Conservation (phyloP, 495 filamentous ascomycete species). For the Poronia punctata region DNA sequence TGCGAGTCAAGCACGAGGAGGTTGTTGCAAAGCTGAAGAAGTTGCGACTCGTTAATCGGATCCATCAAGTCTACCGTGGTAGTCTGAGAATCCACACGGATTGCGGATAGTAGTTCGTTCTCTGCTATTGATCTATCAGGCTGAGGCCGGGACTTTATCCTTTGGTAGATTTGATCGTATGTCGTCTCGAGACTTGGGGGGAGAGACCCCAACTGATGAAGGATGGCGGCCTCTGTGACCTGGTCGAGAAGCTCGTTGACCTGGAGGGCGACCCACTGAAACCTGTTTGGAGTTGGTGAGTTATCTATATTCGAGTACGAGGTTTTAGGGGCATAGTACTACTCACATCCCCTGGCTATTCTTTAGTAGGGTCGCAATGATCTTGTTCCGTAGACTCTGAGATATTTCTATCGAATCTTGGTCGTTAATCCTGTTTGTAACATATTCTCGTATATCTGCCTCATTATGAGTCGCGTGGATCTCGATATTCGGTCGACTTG, state of each 20-base stretch:
- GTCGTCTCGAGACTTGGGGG: not conserved
- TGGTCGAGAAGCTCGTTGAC: not conserved
- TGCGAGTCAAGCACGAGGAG: not conserved
- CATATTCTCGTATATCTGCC: conserved; percentile 23
- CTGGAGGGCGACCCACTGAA: conserved; percentile 1
- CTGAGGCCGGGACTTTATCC: not conserved
- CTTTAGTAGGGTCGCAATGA: not conserved
- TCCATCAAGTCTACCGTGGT: not conserved
- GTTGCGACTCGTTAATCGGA: not conserved
- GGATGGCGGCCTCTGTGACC: not conserved
- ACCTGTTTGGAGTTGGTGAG: conserved; percentile 2
- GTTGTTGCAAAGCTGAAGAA: not conserved
- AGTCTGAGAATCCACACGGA: not conserved
- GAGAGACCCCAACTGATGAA: not conserved
- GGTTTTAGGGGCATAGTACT: no score
- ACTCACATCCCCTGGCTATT: conserved; percentile 2
- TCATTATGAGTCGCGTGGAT: conserved; percentile 29
- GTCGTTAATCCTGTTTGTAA: conserved; percentile 9
- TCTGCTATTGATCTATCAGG: not conserved
- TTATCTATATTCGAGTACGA: no score
- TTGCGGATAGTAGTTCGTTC: not conserved
- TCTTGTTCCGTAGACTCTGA: not conserved
- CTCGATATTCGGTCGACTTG: conserved; percentile 21
- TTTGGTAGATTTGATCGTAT: not conserved
- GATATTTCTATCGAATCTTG: not conserved